Conservation (phyloP, 371 early-diverging fungal genomes). For the Mucor saturninus region DNA sequence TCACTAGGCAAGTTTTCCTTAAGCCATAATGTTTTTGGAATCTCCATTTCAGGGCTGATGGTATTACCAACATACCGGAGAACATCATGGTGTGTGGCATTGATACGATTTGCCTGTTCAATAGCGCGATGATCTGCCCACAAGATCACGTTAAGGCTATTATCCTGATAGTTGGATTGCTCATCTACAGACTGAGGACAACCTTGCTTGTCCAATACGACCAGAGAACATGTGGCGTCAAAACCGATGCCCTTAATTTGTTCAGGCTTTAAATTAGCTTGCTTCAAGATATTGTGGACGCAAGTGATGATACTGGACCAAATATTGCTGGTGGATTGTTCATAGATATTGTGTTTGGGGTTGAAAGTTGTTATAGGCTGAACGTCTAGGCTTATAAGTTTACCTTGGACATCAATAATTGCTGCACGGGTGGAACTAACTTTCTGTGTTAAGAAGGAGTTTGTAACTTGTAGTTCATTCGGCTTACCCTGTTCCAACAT, state of each 20-base stretch:
- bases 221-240: conserved; percentile 81
- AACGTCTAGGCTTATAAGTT: conserved; percentile 53
- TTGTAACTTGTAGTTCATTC: not conserved
- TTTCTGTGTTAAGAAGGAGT: not conserved
- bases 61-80: conserved; percentile 68
- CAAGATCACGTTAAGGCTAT: conserved; percentile 66
- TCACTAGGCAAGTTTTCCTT: conserved; percentile 57
- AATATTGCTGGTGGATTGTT: conserved; percentile 73
- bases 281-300: conserved; percentile 44
- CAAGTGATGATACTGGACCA: conserved; percentile 64
- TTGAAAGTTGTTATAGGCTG: conserved; percentile 51
- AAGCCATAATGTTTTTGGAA: conserved; percentile 78
- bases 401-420: conserved; percentile 59
- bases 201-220: conserved; percentile 57
- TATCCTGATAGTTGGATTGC: conserved; percentile 40
- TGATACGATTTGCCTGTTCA: conserved; percentile 68
- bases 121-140: conserved; percentile 82
- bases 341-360: conserved; percentile 62
- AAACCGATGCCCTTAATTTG: conserved; percentile 72
- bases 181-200: conserved; percentile 59
- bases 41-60: conserved; percentile 77
- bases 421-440: conserved; percentile 64
- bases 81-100: conserved; percentile 61
- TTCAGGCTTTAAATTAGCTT: conserved; percentile 36
- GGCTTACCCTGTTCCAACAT: conserved; percentile 73